Evolutionary conservation across 106 monocot genomes (phyloP).

Genomic region (Chionographis japonica): DNA sequence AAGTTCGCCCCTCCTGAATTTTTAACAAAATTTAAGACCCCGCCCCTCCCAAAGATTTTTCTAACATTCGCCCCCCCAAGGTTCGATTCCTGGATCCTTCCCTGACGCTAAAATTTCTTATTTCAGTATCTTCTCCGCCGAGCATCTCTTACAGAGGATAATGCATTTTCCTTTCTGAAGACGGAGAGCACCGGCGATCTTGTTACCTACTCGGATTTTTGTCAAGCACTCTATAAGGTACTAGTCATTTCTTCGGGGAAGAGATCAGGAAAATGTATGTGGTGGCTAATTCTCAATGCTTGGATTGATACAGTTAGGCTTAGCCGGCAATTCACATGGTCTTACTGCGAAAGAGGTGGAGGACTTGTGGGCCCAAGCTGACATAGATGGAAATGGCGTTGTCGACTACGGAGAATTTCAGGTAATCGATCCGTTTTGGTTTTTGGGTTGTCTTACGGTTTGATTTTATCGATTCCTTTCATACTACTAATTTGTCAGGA

Average conservation of each 20-base stretch:
- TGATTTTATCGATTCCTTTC: too few relatives aligned
- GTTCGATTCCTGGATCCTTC: too few relatives aligned
- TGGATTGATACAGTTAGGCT: conserved; percentile 44
- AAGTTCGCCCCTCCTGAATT: too few relatives aligned
- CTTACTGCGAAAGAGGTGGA: conserved; percentile 55
- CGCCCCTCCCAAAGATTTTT: too few relatives aligned
- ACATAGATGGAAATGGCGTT: conserved; percentile 64
- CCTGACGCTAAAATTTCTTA: not conserved
- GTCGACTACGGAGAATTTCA: conserved; percentile 74
- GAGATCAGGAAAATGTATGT: too few relatives aligned
- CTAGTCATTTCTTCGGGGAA: too few relatives aligned
- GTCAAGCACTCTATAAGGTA: conserved; percentile 78
- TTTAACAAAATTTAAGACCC: too few relatives aligned
- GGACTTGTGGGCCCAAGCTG: conserved; percentile 77
- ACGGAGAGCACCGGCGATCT: conserved; percentile 66
- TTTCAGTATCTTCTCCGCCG: conserved; percentile 54
- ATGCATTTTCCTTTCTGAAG: conserved; percentile 87
- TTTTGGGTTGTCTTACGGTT: too few relatives aligned
- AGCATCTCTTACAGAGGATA: conserved; percentile 63
- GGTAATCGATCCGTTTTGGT: conserved; percentile 27
- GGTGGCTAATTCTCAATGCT: too few relatives aligned
- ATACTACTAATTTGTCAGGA: too few relatives aligned
- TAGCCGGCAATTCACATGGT: conserved; percentile 56
- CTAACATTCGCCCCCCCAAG: too few relatives aligned
- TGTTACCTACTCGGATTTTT: conserved; percentile 70